Evolutionary conservation across 2,329 filamentous ascomycete species (phyloP), one percentile per base, ranked within the genome.

Genomic region (Ophiosphaerella herpotricha): DNA sequence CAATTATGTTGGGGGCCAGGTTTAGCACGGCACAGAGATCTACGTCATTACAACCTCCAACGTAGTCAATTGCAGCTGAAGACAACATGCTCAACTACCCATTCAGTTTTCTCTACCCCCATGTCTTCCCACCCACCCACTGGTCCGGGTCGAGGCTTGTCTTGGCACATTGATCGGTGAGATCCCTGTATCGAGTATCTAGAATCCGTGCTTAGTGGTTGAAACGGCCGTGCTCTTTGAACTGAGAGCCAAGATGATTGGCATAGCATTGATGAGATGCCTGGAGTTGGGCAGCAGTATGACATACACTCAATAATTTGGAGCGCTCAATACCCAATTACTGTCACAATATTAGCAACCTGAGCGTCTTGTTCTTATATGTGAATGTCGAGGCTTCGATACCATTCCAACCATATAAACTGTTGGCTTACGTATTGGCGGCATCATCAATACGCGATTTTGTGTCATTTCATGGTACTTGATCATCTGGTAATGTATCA

Each of bases 91-190:
- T 37, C 11, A 12, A 37, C 12, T 36, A 14, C 41, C 45, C 16
- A 13, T 36, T n/a, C 29, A 18, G 41, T 16, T 11, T 33, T 12
- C 13, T 26, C 32, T 13, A 45, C 34, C 35, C 18, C 29, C 41
- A 29, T 36, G 35, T 29, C 34, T 41, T 40, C 24, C 36, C 41
- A 42, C 18, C 57, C 54, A 44, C 24, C 57, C 54, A 45, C 14
- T 24, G 11, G 39, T 35, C 16, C 39, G 54, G 49, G 36, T 57
- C 45, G 41, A 51, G 42, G 48, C 37, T 26, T 21, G 21, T 16
- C 55, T 54, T 51, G 55, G 59, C 58, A 48, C 52, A 43, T 55
- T 55, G 43, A 64, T 48, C 57, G 57, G 55, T 54, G 45, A 58
- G 42, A 40, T 23, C 31, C 12, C 43, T n/a, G 39, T 35, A 40